Evolutionary conservation across 176 grass and related monocot species (phyloP), one percentile per base, ranked within the genome.

Genomic region (Cenchrus americanus): DNA sequence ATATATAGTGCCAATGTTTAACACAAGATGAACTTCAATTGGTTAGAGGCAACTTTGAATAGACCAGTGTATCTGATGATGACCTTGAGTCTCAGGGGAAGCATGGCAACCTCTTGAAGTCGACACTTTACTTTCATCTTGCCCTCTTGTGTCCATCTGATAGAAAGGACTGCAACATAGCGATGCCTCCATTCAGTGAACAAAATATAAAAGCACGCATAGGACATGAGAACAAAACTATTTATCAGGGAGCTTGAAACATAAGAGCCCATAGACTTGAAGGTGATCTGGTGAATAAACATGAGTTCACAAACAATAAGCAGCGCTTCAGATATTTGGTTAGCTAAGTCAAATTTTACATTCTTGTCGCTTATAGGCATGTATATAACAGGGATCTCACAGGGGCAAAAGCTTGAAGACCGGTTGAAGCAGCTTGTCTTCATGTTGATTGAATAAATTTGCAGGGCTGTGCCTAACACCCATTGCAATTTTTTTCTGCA

Each of bases 21-120:
- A n/a, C 0, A 1, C 2, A 12, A n/a, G 24, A 82, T 61, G 43
- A 24, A 82, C 61, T 47, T 62, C 15, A 22, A 18, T 61, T 23
- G 2, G 41, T 49, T 23, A 8, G 41, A 61, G 24, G 44, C 4
- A 74, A 50, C 55, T 82, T 76, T 75, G 18, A 37, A 67, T 9
- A 69, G 5, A 41, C 1, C 49, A 73, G 32, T 72, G 52, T 19
- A 48, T 67, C 52, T 12, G 59, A 24, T 57, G 14, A 64, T 85
- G 53, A 85, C 87, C 87, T 89, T 85, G 75, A 80, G 18, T 54
- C 14, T 80, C 87, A 24, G 82, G 3, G 32, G 53, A 76, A 76
- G 58, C 54, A 78, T 79, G 81, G 60, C 57, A 88, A 34, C 66
- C 71, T 65, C 73, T 84, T 69, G 62, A 34, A 52, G 40, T 46